These are phyloP conservation scores for Patellifolia procumbens DNA, from an alignment of 179 eudicot species.

Conservation along the genomic window DNA sequence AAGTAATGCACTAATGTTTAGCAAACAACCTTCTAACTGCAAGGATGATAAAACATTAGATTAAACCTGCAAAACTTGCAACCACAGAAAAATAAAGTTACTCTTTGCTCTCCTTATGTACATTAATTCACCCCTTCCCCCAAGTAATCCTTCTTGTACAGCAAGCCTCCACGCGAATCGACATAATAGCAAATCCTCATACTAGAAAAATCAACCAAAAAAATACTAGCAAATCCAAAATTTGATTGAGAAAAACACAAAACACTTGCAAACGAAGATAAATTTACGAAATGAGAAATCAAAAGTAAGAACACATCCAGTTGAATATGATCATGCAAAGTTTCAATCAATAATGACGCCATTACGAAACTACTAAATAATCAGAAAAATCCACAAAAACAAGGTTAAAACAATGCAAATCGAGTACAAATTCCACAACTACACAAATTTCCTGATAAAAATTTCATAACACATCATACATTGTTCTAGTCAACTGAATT, in stretches of 20 bases:
- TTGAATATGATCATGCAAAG: neutral
- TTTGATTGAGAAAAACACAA: neutral
- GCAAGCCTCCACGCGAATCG: neutral
- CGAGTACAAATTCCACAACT: neutral
- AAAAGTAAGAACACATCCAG: neutral
- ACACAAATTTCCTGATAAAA: neutral
- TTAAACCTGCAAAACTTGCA: neutral
- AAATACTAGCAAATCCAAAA: neutral
- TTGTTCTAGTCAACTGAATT: neutral
- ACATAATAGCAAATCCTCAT: neutral
- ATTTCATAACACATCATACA: neutral
- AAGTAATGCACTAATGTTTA: neutral
- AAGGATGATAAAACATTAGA: neutral
- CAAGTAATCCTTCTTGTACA: neutral
- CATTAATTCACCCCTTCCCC: neutral
- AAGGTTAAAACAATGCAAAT: neutral
- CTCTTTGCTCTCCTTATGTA: neutral
- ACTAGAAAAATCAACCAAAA: neutral
- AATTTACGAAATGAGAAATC: no score
- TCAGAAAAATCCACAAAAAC: neutral
- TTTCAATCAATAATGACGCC: neutral
- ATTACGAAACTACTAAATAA: neutral
- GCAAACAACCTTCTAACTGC: neutral
- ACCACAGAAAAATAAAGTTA: neutral
- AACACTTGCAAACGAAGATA: neutral